Evolutionary conservation across 805 yeast species (phyloP).

Genomic region (Priceomyces castillae): DNA sequence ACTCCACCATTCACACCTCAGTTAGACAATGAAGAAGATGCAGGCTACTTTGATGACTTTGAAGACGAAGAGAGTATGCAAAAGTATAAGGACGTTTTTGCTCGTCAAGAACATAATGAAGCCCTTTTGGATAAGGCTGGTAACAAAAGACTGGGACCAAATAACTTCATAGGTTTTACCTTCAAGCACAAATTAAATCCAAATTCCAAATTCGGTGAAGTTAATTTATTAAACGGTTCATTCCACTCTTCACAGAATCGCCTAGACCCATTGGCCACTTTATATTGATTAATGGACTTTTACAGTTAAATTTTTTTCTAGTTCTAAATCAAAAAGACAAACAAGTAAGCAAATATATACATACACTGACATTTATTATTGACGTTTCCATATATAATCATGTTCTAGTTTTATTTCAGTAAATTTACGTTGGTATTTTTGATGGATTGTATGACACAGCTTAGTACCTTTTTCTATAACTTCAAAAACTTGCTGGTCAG

Average conservation of each 20-base stretch:
- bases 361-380: not conserved
- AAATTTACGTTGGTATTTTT: slow-evolving; percentile 42
- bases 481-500: slow-evolving; percentile 50
- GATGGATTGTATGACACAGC: slow-evolving; percentile 45
- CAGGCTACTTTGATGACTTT: slow-evolving; percentile 98
- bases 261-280: slow-evolving; percentile 44
- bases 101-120: slow-evolving; percentile 84
- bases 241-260: slow-evolving; percentile 13
- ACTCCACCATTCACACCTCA: slow-evolving; percentile 97
- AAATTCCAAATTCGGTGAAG: slow-evolving; percentile 45
- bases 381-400: slow-evolving; percentile 60
- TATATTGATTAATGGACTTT: slow-evolving; percentile 22
- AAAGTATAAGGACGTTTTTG: slow-evolving; percentile 94
- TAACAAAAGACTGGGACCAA: slow-evolving; percentile 40
- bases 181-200: slow-evolving; percentile 79
- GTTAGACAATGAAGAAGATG: slow-evolving; percentile 94
- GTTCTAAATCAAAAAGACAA: not conserved
- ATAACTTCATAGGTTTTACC: slow-evolving; percentile 89
- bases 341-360: not conserved
- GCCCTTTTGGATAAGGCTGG: slow-evolving; percentile 65
- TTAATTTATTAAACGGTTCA: slow-evolving; percentile 29
- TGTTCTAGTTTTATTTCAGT: slow-evolving; percentile 46
- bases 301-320: not conserved
- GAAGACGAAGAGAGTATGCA: slow-evolving; percentile 96
- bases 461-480: slow-evolving; percentile 52